Evolutionary conservation across 805 yeast genomes (phyloP), one percentile per base, ranked within the genome.

Genomic region (Candida morakotiae): DNA sequence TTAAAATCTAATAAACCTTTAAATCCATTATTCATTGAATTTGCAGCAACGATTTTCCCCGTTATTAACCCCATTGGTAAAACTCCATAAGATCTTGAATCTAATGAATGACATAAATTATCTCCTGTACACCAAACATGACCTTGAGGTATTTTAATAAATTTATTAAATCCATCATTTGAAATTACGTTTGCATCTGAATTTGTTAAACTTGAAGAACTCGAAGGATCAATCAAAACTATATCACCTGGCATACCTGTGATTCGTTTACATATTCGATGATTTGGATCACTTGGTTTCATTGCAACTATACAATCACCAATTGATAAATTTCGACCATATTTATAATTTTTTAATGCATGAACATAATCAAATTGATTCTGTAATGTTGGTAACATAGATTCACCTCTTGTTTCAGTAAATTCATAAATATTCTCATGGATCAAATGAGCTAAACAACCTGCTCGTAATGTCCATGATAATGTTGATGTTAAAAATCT

Each of bases 121-220:
- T 93, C 99, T 2, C 99, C 99, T 0, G 97, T 87, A 3, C 89
- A 82, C 98, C 98, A 93, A 33, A 87, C 85, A 60, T 93, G 98
- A 2, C 98, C 98, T 47, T 81, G 77, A 1, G 98, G 98, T 0
- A 93, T 89, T 39, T 66, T 69, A 7, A 91, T 79, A 56, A 69
- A 87, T 39, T 76, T 73, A 51, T 75, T 69, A 45, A 54, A 68
- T 7, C 71, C 73, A 43, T 69, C 73, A 38, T 67, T 55, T 20
- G 44, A 48, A 1, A 52, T 41, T 5, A 48, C 44, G 33, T 58
- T 57, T 2, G 47, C 28, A 2, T 59, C 49, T 6, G 55, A 45
- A 39, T 63, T 58, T 6, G 72, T 62, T 22, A 75, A 47, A 27
- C 57, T 52, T 6, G 79, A 65, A 13, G 75, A 64, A 40, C 74